phyloP scores from a whole-genome alignment of 164 flowering plant species.

The Stephania cephalantha region DNA sequence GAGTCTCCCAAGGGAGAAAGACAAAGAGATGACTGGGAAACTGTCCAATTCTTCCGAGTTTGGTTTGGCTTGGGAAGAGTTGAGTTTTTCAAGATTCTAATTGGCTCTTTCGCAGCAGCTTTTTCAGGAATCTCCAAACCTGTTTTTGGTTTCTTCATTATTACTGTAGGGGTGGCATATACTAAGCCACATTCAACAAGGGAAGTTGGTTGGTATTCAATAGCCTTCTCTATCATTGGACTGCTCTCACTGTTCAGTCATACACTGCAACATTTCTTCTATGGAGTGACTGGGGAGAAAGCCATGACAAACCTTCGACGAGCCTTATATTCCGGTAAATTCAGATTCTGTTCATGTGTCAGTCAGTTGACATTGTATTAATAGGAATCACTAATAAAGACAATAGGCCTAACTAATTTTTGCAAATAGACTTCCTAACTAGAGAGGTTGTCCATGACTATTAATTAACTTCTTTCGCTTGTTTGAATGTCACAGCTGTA shows the following conservation, averaged over 20 bases:
- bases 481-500: constrained; percentile 30
- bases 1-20: constrained; percentile 10
- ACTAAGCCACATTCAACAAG: constrained; percentile 28
- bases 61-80: constrained; percentile 24
- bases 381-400: not conserved
- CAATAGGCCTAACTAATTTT: too few relatives aligned
- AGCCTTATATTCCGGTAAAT: constrained; percentile 50
- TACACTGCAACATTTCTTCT: constrained; percentile 61
- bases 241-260: constrained; percentile 47
- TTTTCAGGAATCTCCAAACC: constrained; percentile 75
- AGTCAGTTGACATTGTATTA: not conserved
- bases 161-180: constrained; percentile 67
- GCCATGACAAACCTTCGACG: constrained; percentile 58
- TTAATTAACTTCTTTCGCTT: not conserved
- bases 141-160: constrained; percentile 61
- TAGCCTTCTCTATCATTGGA: constrained; percentile 38
- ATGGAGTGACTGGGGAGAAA: constrained; percentile 61
- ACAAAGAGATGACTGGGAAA: constrained; percentile 11
- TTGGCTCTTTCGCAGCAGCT: constrained; percentile 61
- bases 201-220: constrained; percentile 43
- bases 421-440: too few relatives aligned
- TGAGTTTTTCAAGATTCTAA: constrained; percentile 28
- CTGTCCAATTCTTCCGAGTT: constrained; percentile 20
- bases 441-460: too few relatives aligned
- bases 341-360: not conserved